Evolutionary conservation across 345 rosid species (phyloP), one percentile per base, ranked within the genome.

Genomic region (Syzygium jambos): DNA sequence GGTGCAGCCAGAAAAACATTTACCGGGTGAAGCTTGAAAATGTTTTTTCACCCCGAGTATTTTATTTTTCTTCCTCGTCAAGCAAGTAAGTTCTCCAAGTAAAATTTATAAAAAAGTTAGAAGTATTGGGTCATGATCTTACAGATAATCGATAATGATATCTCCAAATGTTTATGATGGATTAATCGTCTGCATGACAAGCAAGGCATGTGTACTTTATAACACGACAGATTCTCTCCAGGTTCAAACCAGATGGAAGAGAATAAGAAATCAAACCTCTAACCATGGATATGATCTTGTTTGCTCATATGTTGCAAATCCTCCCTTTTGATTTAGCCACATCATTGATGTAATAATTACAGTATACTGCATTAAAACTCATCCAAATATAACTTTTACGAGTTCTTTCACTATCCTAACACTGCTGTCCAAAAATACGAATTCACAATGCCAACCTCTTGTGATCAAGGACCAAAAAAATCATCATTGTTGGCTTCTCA

Each of bases 291-390:
- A 93, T 51, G 98, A 95, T 93, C 98, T 92, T 12, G 96, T 93
- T 51, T 89, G 95, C 90, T 96, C 98, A 86, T 93, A 96, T 3
- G 98, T 89, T 4, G 96, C 96, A 90, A 94, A 94, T 4, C 98
- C 98, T 41, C 98, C 96, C 88, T 89, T 93, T 1, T 85, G 85
- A 83, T 95, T 95, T 96, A 95, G 90, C 29, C 30, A 59, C 65
- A 59, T 59, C 15, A 59, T 59, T 59, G 65, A 27, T 59, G 65
- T 25, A 22, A 9, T 57, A 55, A 55, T 55, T 55, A 55, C 11
- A 55, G 59, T 25, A 16, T 55, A 21, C 59, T 22, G 27, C 59
- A 55, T 22, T 57, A 2, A 25, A 57, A 57, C 15, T 25, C 30
- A 25, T 25, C 65, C 65, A 25, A 10, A 25, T 25, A 5, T 25